Evolutionary conservation across 2,329 filamentous ascomycete genomes (phyloP).

Genomic region (Truncatella angustata): DNA sequence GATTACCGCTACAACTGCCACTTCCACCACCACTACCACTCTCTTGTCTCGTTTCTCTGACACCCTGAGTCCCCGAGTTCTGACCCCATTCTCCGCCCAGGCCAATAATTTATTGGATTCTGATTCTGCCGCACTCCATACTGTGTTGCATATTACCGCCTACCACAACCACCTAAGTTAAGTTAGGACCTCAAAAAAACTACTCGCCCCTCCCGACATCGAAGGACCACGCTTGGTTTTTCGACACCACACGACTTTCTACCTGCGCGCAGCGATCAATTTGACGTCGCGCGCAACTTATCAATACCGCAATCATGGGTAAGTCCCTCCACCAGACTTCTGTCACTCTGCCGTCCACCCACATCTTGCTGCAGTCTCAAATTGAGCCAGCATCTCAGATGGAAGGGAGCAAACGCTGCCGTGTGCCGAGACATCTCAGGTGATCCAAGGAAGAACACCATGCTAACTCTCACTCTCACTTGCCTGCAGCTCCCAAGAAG

Average conservation of each 20-base stretch:
- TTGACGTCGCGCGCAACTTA: constrained; percentile 25
- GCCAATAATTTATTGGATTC: no score
- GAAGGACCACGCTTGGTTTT: constrained; percentile 9
- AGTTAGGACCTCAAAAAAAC: constrained; percentile 2
- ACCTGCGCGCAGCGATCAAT: constrained; percentile 21
- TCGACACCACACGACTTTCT: background rate
- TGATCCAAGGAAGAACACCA: constrained; percentile 11
- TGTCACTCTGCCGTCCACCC: no score
- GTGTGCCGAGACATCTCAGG: constrained; percentile 11
- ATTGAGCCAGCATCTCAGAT: no score
- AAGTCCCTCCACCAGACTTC: constrained; percentile 37
- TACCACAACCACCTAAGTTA: background rate
- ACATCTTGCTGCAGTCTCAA: no score
- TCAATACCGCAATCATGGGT: constrained; percentile 61
- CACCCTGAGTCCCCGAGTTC: no score
- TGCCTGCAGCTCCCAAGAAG: constrained; percentile 83
- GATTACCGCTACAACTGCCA: no score
- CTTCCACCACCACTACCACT: no score
- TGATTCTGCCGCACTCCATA: background rate
- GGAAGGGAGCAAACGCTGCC: constrained; percentile 10
- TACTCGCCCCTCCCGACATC: constrained; percentile 8
- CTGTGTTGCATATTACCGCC: no score
- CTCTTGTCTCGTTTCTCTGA: no score
- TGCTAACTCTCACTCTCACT: constrained; percentile 44
- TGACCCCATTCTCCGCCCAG: no score